A percentile compares a stretch with the other conserved stretches of the same genome.
Conservation (phyloP, 805 yeast species). For the Grigorovia jiainica region DNA sequence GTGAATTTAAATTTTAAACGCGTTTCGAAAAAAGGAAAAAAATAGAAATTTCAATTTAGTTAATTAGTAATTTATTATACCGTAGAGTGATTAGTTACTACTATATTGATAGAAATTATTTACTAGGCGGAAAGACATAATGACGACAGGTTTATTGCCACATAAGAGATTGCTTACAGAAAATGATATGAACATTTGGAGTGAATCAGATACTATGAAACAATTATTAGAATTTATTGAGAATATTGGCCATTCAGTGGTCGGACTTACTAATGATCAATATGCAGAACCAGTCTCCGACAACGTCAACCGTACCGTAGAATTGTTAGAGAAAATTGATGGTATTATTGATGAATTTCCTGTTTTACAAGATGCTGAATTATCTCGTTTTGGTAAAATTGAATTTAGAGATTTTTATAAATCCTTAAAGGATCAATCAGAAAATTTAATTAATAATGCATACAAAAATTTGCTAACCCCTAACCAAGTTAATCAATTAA, state of each 20-base stretch:
- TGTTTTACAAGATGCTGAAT: slow-evolving; percentile 49
- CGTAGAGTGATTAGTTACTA: too few relatives aligned
- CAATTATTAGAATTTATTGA: slow-evolving; percentile 46
- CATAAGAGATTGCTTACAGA: slow-evolving; percentile 42
- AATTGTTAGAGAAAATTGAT: slow-evolving; percentile 38
- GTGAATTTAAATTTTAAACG: too few relatives aligned
- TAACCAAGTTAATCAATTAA: slow-evolving; percentile 35
- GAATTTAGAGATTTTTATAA: slow-evolving; percentile 84
- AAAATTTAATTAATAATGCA: slow-evolving; percentile 14
- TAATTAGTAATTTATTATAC: too few relatives aligned
- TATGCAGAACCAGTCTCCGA: slow-evolving; percentile 32
- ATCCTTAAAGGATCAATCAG: slow-evolving; percentile 34
- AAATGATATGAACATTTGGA: slow-evolving; percentile 58
- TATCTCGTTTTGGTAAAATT: slow-evolving; percentile 80
- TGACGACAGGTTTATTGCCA: slow-evolving; percentile 16
- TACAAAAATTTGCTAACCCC: slow-evolving; percentile 9
- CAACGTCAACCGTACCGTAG: slow-evolving; percentile 28
- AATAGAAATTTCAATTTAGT: too few relatives aligned
- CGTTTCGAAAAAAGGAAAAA: too few relatives aligned
- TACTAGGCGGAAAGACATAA: too few relatives aligned
- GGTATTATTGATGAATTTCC: slow-evolving; percentile 48
- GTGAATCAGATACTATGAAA: slow-evolving; percentile 38
- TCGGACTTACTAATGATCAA: slow-evolving; percentile 48
- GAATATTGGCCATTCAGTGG: slow-evolving; percentile 52
- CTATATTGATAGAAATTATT: too few relatives aligned